phyloP scores from a whole-genome alignment of 495 filamentous ascomycete genomes.

The Neurospora sp. region DNA sequence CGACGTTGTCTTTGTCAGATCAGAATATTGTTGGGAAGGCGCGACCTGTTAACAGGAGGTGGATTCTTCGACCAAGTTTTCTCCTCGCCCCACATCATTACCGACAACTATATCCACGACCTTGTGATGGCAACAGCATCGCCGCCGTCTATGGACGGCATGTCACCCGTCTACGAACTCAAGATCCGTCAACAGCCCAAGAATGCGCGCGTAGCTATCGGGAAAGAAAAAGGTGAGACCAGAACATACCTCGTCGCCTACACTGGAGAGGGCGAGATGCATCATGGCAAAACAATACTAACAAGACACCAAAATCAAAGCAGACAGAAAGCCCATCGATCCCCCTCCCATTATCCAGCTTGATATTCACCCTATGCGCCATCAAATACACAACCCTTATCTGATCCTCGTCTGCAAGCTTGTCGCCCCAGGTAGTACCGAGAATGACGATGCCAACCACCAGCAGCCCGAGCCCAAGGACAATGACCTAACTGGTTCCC shows the following conservation, averaged over 20 bases:
- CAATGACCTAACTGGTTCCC: constrained; percentile 50
- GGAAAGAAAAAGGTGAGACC: constrained; percentile 51
- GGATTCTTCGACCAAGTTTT: not conserved
- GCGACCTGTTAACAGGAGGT: not conserved
- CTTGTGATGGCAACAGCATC: constrained; percentile 7
- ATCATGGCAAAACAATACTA: constrained; percentile 7
- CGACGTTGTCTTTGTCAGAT: not conserved
- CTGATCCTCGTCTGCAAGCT: constrained; percentile 64
- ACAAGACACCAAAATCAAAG: constrained; percentile 2
- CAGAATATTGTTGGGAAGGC: not conserved
- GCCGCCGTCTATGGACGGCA: constrained; percentile 2
- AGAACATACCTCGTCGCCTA: not conserved
- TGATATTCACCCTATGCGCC: constrained; percentile 44
- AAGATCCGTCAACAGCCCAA: constrained; percentile 57
- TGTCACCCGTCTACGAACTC: constrained; percentile 29
- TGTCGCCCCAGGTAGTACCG: constrained; percentile 14
- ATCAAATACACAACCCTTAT: constrained; percentile 51
- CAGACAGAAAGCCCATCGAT: constrained; percentile 91
- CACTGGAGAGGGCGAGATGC: constrained; percentile 20
- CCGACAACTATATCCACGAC: not conserved
- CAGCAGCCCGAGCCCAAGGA: constrained; percentile 39
- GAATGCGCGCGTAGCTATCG: constrained; percentile 56
- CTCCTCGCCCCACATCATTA: not conserved
- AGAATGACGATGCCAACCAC: constrained; percentile 43
- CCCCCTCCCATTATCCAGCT: constrained; percentile 90